phyloP scores from a whole-genome alignment of 2,329 filamentous ascomycete species.

The Beauveria sp. region DNA sequence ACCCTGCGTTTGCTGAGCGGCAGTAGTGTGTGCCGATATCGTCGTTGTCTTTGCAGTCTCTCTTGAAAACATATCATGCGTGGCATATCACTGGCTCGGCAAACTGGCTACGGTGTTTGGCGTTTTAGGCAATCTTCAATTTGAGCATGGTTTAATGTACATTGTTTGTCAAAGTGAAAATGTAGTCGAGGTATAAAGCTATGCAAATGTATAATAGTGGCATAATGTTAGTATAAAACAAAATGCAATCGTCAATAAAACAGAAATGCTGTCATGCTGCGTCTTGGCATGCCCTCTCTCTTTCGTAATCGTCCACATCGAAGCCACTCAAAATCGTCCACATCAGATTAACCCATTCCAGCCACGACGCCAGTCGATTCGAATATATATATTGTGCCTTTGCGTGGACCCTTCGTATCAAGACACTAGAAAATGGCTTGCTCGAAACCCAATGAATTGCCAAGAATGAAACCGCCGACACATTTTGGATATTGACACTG shows the following conservation, averaged over 20 bases:
- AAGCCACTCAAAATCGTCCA: too few relatives aligned
- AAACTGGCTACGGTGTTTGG: background rate
- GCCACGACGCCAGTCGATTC: too few relatives aligned
- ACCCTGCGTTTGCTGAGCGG: constrained; percentile 57
- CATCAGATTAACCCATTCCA: too few relatives aligned
- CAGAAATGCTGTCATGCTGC: constrained; percentile 1
- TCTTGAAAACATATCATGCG: too few relatives aligned
- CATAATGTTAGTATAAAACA: background rate
- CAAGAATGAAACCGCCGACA: too few relatives aligned
- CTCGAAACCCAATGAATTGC: too few relatives aligned
- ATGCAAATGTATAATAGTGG: constrained; percentile 6
- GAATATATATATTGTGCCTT: too few relatives aligned
- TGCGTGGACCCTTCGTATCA: too few relatives aligned
- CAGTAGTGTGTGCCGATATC: background rate
- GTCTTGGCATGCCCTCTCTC: background rate
- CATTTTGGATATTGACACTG: too few relatives aligned
- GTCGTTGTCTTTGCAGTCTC: too few relatives aligned
- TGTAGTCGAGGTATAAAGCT: background rate
- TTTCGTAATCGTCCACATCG: background rate
- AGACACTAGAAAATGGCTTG: too few relatives aligned
- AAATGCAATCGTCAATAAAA: background rate
- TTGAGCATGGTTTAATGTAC: background rate
- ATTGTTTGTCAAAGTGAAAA: background rate
- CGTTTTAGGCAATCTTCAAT: background rate
- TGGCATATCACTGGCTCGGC: too few relatives aligned